Evolutionary conservation across 23 red algal genomes (phyloP), one percentile per base, ranked within the genome.

Genomic region (Gracilariopsis chorda): DNA sequence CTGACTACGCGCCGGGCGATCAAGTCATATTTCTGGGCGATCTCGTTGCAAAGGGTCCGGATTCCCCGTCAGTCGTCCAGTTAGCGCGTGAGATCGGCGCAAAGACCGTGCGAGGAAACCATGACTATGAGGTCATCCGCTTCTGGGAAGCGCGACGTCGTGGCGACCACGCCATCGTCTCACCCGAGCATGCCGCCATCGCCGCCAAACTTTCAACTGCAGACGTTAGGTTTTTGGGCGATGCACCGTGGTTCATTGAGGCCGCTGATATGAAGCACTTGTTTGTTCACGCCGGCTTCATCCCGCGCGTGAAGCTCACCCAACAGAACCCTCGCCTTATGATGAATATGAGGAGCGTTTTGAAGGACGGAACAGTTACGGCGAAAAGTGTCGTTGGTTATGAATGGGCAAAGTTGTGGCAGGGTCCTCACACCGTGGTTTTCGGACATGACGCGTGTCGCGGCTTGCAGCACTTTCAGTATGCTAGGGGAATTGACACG

Each of bases 271-370:
- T 93, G 78, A 70, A 77, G 53, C 81, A 92, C 48, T 33, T 98
- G 2, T 95, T 98, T 77, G 96, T 98, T 13, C 96, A 98, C 70
- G 96, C 93, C 12, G 96, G 96, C 20, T 94, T 98, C 47, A 71
- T 95, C 28, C 96, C 96, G 17, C 80, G 81, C 72, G 90, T 95
- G 27, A 83, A 85, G 42, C 77, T 98, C 13, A 77, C 69, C 17
- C 84, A 91, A 39, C 96, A 98, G 76, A 90, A 93, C 62, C 96
- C 96, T 8, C 74, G 96, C 12, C 43, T 93, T 32, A 98, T 98
- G 96, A 98, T 98, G 96, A 98, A 95, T 13, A 92, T 98, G 85
- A 59, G 96, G 2, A 93, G 88, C 28, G 93, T 98, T 1, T 28
- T 89, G 63, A 46, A 55, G 0, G 90, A 98, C 77, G 96, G 96